phyloP scores from a whole-genome alignment of 495 filamentous ascomycete genomes.

The Penicillium argentinense region DNA sequence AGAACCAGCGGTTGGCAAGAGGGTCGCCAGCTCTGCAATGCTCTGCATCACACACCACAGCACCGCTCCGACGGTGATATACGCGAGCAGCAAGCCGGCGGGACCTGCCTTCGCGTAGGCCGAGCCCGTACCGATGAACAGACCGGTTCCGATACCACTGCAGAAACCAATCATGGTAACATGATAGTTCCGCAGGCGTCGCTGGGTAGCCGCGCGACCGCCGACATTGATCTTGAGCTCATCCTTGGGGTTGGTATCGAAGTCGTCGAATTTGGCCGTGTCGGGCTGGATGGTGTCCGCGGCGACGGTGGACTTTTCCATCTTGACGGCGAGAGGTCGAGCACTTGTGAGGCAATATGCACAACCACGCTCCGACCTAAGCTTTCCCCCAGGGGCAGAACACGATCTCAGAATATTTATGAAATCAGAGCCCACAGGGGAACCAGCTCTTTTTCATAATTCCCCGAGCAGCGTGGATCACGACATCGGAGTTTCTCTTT shows the following conservation, averaged over 20 bases:
- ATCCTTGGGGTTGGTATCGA: slow-evolving; percentile 23
- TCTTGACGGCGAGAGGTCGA: no score
- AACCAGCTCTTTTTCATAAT: slow-evolving; percentile 8
- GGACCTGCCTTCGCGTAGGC: slow-evolving; percentile 68
- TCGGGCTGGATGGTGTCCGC: slow-evolving; percentile 21
- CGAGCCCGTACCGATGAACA: slow-evolving; percentile 72
- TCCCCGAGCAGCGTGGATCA: slow-evolving; percentile 14
- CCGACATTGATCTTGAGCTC: slow-evolving; percentile 39
- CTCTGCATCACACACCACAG: slow-evolving; percentile 58
- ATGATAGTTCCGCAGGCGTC: slow-evolving; percentile 39
- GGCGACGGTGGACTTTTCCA: slow-evolving; percentile 15
- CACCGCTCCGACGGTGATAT: slow-evolving; percentile 64
- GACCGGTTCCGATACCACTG: slow-evolving; percentile 63
- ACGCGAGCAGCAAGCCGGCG: slow-evolving; percentile 66
- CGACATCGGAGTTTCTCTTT: slow-evolving; percentile 19
- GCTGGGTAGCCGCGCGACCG: slow-evolving; percentile 35
- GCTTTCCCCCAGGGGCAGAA: background rate
- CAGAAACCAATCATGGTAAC: slow-evolving; percentile 43
- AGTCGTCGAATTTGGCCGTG: slow-evolving; percentile 15
- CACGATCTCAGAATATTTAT: background rate
- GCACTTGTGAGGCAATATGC: background rate
- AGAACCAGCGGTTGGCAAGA: slow-evolving; percentile 69
- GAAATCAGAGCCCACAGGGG: slow-evolving; percentile 3
- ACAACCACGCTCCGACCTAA: no score
- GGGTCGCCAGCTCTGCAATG: slow-evolving; percentile 72